Base-by-base conservation (phyloP, 768 basidiomycete genomes). In the Psilocybe cubensis region DNA sequence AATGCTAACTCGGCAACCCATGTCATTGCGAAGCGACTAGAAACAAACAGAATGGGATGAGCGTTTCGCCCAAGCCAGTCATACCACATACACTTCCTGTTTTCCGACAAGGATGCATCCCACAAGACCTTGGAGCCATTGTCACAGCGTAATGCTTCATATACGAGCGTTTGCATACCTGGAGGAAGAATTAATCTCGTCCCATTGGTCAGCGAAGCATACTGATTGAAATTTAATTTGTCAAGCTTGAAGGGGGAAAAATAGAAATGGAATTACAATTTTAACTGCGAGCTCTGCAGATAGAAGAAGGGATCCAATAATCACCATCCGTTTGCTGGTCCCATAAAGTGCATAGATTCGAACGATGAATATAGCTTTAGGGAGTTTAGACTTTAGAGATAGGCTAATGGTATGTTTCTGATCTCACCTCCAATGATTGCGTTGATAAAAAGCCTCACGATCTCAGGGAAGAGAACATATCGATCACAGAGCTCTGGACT, bases 1-100 rank as follows among this genome's bases (percentile, higher is more conserved):
- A 58, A 58, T 6, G 35, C 42, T 23, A 58, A 28, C 43, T 58
- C 49, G 2, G 56, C 56, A 20, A 58, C 27, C 56, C 56, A 58
- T 52, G 41, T 52, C 28, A 48, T 25, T 11, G 50, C 27, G 21
- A 58, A 58, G 6, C 56, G 56, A 23, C 56, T 58, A 29, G n/a
- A 29, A 12, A 12, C 27, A 23, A 27, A 31, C 7, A 18, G 3
- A n/a, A 18, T 20, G 9, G 25, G 5, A 21, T 33, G 28, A 33
- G n/a, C 48, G n/a, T 31, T 46, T 27, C 23, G 25, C 12, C 25
- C 18, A 27, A 8, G 45, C 14, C 4, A 46, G 18, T 12, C 17
- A 20, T 3, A n/a, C 5, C 17, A 24, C 49, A 12, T 21, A 51
- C 49, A 35, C 35, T 51, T 51, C 18, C 12, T 51, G 6, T 17